A percentile compares a stretch with the other conserved stretches of the same genome.
These are phyloP conservation scores for Stereum hirsutum DNA, from an alignment of 1,284 basidiomycete genomes.

Conservation along the genomic window DNA sequence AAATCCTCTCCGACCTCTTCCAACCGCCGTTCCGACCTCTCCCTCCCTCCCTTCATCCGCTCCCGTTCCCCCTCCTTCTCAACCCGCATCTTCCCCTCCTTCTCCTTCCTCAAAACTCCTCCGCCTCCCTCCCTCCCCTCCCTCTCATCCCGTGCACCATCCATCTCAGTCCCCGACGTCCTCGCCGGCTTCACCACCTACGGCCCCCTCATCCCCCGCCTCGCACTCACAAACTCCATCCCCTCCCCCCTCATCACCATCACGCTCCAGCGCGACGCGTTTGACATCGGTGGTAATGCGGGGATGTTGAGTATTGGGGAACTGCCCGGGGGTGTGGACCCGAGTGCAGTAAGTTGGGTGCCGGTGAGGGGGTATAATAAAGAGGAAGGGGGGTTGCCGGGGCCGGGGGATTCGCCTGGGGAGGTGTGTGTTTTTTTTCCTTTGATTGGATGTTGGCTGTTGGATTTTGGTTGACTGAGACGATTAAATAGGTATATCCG, in stretches of 20 bases:
- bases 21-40: too few relatives aligned
- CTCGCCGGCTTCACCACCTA: slow-evolving; percentile 17
- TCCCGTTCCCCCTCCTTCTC: too few relatives aligned
- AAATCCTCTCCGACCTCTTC: too few relatives aligned
- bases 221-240: neutral
- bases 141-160: slow-evolving; percentile 3
- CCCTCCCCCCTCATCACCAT: slow-evolving; percentile 10
- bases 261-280: slow-evolving; percentile 27
- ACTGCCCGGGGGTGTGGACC: slow-evolving; percentile 24
- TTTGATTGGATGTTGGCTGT: neutral
- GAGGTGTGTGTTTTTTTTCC: slow-evolving; percentile 17
- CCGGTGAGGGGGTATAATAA: slow-evolving; percentile 26
- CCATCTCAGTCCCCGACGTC: slow-evolving; percentile 11
- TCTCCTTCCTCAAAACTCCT: slow-evolving; percentile 11
- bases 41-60: too few relatives aligned
- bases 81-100: slow-evolving; percentile 6
- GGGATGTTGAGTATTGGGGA: slow-evolving; percentile 30
- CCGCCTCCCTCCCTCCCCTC: slow-evolving; percentile 9
- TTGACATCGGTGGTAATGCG: slow-evolving; percentile 24
- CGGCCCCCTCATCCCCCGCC: slow-evolving; percentile 15
- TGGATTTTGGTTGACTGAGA: neutral
- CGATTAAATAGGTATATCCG: slow-evolving; percentile 18
- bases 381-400: slow-evolving; percentile 24
- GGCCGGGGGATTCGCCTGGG: slow-evolving; percentile 21
- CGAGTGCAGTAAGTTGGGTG: slow-evolving; percentile 27